Base-by-base conservation (phyloP, 306 rosid genomes). In the Trifolium pratense region DNA sequence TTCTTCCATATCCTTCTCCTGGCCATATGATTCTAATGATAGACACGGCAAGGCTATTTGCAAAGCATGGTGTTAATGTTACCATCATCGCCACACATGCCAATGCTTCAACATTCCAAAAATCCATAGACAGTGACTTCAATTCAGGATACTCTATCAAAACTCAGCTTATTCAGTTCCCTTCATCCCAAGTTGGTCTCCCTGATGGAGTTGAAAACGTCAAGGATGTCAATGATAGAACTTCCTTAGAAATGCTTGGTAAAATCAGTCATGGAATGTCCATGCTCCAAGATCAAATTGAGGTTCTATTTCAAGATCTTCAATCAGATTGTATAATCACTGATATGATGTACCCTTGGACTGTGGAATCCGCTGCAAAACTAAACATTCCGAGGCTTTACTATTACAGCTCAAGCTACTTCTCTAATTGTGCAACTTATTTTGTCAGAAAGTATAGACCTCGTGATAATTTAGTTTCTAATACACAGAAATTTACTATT, bases 1-100 rank as follows among this genome's bases (percentile, higher is more conserved):
- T 80, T 69, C 61, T 80, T 10, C 84, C 76, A 61, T 45, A 68
- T 69, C 68, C 29, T 68, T 13, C 76, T 14, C 76, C 84, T 40
- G 73, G 84, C 46, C 84, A 80, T 32, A 51, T 74, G 80, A 80
- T 36, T 66, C 80, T 80, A 2, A 68, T 80, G 76, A 20, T 80
- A 14, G 76, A 80, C 42, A 58, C 73, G 51, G 84, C 80, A 26
- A 80, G 76, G 5, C 66, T 80, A 60, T 80, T 80, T 68, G 79
- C 83, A 2, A 74, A 55, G 5, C 76, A 80, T 75, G 84, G 84
- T 48, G 80, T 10, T 11, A 53, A 7, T 69, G 77, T 52, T 40
- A 80, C 68, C 63, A 80, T 80, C 5, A 69, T 80, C 55, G 61
- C 84, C 1, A 80, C 80, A 34, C 76, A 16, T 9, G 84, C 62